A percentile compares a stretch with the other conserved stretches of the same genome.
These are phyloP conservation scores for Boletus holoroseus DNA, from an alignment of 1,284 basidiomycete species.

Conservation along the genomic window DNA sequence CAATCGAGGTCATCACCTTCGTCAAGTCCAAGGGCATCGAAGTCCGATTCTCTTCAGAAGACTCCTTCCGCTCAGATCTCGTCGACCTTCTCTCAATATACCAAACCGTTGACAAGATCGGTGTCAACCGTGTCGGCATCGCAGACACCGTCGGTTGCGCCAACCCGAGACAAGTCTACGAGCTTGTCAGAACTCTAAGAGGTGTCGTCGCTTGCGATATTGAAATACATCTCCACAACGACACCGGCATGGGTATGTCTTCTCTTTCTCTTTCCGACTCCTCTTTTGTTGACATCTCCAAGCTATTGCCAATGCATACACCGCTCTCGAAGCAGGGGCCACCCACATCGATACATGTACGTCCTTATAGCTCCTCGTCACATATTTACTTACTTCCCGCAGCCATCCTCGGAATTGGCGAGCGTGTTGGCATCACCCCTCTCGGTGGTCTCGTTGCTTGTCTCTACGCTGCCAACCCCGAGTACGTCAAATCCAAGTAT, in stretches of 20 bases:
- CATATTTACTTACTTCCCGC: conserved; percentile 2
- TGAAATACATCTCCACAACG: conserved; percentile 98
- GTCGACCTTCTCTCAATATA: conserved; percentile 99
- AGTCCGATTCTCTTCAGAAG: conserved; percentile 99
- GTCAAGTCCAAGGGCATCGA: conserved; percentile 99
- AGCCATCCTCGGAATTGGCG: conserved; percentile 94
- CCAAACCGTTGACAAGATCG: conserved; percentile 99
- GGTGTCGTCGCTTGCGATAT: conserved; percentile 97
- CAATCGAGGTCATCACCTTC: conserved; percentile 98
- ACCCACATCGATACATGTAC: conserved; percentile 97
- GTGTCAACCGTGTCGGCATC: conserved; percentile 98
- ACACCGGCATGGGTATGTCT: conserved; percentile 80
- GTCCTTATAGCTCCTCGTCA: conserved; percentile 24
- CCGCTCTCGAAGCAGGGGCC: conserved; percentile 96
- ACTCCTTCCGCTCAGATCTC: conserved; percentile 99
- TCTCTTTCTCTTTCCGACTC: neutral
- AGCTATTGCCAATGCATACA: conserved; percentile 99
- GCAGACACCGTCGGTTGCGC: conserved; percentile 99
- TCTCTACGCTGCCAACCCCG: conserved; percentile 93
- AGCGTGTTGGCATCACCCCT: conserved; percentile 98
- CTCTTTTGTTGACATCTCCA: conserved; percentile 9
- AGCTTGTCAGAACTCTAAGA: conserved; percentile 92
- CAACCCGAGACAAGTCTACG: conserved; percentile 98
- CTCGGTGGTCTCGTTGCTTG: conserved; percentile 96
- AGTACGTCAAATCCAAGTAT: conserved; percentile 99